Evolutionary conservation across 768 basidiomycete species (phyloP).

Genomic region (Lactarius psammicola): DNA sequence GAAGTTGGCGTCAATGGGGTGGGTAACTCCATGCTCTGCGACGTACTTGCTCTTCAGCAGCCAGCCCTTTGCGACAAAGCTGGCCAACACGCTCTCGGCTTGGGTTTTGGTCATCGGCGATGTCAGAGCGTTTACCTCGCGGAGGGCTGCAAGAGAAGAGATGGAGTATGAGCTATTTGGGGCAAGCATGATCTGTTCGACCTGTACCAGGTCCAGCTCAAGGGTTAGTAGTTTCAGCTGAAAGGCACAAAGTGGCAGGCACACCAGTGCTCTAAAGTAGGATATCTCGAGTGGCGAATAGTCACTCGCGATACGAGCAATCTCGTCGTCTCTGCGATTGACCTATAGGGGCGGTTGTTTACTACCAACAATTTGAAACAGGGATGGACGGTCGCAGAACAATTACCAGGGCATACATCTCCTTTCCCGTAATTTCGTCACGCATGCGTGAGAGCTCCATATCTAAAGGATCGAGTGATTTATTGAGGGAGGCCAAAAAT

Average conservation of each 20-base stretch:
- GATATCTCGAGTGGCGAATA: constrained; percentile 76
- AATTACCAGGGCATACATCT: constrained; percentile 69
- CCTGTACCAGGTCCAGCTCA: constrained; percentile 43
- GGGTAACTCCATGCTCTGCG: background rate
- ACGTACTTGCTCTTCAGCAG: constrained; percentile 70
- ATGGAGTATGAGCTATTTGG: constrained; percentile 72
- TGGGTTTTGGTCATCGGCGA: constrained; percentile 70
- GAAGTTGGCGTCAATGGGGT: background rate
- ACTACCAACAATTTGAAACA: too few relatives aligned
- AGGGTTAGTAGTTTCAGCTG: background rate
- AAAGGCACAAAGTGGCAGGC: background rate
- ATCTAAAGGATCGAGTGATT: constrained; percentile 62
- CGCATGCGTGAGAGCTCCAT: constrained; percentile 64
- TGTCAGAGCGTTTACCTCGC: constrained; percentile 57
- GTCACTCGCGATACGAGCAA: constrained; percentile 83
- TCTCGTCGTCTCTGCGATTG: constrained; percentile 75
- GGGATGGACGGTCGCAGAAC: background rate
- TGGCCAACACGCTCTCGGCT: constrained; percentile 67
- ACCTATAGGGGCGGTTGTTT: constrained; percentile 46
- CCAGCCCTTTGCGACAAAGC: constrained; percentile 86
- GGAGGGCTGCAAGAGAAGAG: constrained; percentile 72
- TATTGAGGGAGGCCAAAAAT: constrained; percentile 61
- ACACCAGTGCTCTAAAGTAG: constrained; percentile 80
- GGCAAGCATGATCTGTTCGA: constrained; percentile 86
- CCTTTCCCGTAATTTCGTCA: constrained; percentile 63